Evolutionary conservation across 2,329 filamentous ascomycete genomes (phyloP).

Genomic region (Cladorrhinum sp.): DNA sequence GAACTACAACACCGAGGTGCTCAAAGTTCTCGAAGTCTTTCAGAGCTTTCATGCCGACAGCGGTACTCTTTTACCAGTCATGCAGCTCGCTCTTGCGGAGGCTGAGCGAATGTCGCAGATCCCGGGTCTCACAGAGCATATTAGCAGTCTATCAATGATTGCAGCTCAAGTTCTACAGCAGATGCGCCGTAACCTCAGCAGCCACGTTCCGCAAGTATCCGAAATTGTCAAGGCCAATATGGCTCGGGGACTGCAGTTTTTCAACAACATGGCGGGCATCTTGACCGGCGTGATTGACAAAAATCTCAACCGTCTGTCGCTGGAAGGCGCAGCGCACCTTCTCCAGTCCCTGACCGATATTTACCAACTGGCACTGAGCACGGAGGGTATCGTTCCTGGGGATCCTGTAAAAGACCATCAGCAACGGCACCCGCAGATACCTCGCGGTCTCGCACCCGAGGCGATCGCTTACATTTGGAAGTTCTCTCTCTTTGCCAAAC

Average conservation of each 20-base stretch:
- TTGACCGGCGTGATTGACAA: slow-evolving; percentile 52
- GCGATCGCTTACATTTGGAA: slow-evolving; percentile 64
- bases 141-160: slow-evolving; percentile 39
- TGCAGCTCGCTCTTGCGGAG: slow-evolving; percentile 41
- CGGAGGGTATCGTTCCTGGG: slow-evolving; percentile 36
- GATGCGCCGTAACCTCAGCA: slow-evolving; percentile 25
- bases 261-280: slow-evolving; percentile 40
- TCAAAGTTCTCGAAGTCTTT: slow-evolving; percentile 45
- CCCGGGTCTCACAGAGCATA: slow-evolving; percentile 46
- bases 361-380: slow-evolving; percentile 40
- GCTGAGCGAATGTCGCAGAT: slow-evolving; percentile 40
- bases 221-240: slow-evolving; percentile 18
- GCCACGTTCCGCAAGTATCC: slow-evolving; percentile 7
- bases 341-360: slow-evolving; percentile 45
- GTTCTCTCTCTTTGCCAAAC: slow-evolving; percentile 64
- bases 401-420: slow-evolving; percentile 34
- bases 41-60: slow-evolving; percentile 33
- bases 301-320: slow-evolving; percentile 49
- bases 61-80: slow-evolving; percentile 43
- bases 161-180: slow-evolving; percentile 35
- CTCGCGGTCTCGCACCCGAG: slow-evolving; percentile 40
- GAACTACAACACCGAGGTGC: slow-evolving; percentile 33
- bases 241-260: slow-evolving; percentile 38
- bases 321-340: slow-evolving; percentile 41
- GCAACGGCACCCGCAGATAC: slow-evolving; percentile 37